Base-by-base conservation (phyloP, 495 filamentous ascomycete species). In the Hyphodiscus hymeniophilus region DNA sequence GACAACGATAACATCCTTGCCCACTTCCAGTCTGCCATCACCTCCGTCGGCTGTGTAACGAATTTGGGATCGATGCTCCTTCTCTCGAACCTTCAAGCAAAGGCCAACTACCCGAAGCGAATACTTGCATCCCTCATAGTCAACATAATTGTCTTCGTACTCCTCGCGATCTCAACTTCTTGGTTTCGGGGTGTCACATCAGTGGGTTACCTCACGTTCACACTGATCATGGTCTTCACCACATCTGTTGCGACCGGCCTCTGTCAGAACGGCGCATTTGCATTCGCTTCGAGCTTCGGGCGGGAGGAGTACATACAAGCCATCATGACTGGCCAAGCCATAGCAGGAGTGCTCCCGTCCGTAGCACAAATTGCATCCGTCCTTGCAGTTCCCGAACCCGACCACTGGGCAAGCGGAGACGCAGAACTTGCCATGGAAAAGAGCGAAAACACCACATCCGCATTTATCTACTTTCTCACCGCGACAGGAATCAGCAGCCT, bases 181-280 rank as follows among this genome's bases (percentile, higher is more conserved):
- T 55, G 73, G 18, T 80, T 86, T 60, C 72, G 76, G 47, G 64
- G 71, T 47, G 71, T 77, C 2, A 75, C 81, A 0, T 68, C 83
- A 0, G 60, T 61, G 2, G 64, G 63, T 17, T 97, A 98, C 63
- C 82, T 97, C 50, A 75, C 56, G 8, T 92, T 97, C 51, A 56
- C 94, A 46, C 79, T 98, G 71, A 48, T 78, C 36, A 89, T 89
- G 76, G 90, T 95, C n/a, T 81, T 82, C 43, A 63, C 71, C 5
- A 74, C 88, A 0, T 86, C 87, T 55, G 68, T 84, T 54, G 89
- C 86, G 0, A 79, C 89, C 0, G 94, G 85, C 0, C 70, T 97
- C 45, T 86, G 84, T 60, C 92, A 96, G 67, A 97, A 97, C 62
- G 92, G 94, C 39, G 79, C 90, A 28, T 97, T 96, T 63, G 85